phyloP scores from a whole-genome alignment of 352 stramenopile genomes.

The Vaucheria bursata region DNA sequence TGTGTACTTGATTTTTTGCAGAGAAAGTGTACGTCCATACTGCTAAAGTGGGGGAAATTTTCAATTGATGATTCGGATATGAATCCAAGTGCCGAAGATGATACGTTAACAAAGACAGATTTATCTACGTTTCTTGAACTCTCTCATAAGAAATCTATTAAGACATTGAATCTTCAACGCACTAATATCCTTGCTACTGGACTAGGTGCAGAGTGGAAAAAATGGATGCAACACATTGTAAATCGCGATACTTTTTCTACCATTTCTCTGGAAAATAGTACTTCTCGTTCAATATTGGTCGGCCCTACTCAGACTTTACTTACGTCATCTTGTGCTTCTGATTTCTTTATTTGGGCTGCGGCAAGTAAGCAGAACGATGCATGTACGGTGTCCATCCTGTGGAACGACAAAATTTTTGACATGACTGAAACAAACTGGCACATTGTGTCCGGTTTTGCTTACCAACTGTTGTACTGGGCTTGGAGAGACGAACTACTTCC shows the following conservation, averaged over 20 bases:
- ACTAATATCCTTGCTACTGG: not conserved
- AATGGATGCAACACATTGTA: not conserved
- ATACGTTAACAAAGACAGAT: not conserved
- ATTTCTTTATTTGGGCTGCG: not conserved
- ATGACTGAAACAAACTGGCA: not conserved
- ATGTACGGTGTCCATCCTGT: not conserved
- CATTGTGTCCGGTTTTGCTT: not conserved
- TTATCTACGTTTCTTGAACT: not conserved
- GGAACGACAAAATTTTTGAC: not conserved
- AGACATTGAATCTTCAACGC: not conserved
- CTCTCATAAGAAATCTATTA: not conserved
- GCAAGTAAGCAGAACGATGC: not conserved
- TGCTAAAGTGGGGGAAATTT: not conserved
- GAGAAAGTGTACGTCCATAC: not conserved
- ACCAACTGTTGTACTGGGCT: not conserved
- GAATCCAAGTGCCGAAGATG: not conserved
- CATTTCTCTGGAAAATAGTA: not conserved
- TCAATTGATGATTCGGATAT: not conserved
- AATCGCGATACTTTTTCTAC: not conserved
- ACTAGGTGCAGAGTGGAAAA: not conserved
- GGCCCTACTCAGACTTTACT: not conserved
- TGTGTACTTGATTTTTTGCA: not conserved
- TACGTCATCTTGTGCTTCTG: not conserved
- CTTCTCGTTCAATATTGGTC: not conserved
- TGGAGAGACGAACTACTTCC: not conserved